A percentile compares a stretch with the other conserved stretches of the same genome.
phyloP scores from a whole-genome alignment of 2,329 filamentous ascomycete genomes.

The Sporothrix euskadiensis region DNA sequence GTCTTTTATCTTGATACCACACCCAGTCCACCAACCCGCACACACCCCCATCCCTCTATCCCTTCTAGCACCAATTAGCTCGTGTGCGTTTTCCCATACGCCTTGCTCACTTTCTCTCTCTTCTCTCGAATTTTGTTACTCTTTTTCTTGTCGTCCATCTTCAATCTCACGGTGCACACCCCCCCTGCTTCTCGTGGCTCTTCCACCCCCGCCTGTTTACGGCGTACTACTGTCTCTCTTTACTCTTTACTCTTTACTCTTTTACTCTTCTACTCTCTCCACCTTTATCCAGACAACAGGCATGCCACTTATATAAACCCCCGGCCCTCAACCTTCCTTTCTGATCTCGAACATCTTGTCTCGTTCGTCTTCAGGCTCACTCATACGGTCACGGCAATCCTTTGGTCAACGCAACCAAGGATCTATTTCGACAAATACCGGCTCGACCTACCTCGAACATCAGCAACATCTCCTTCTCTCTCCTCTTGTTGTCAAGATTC shows the following conservation, averaged over 20 bases:
- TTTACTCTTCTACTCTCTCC: not conserved
- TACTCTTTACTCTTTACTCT: too few species aligned
- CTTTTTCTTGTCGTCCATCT: not conserved
- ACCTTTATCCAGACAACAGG: not conserved
- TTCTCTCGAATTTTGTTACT: constrained; percentile 1
- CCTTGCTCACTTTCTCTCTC: constrained; percentile 16
- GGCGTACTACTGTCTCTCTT: not conserved
- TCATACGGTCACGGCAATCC: constrained; percentile 22
- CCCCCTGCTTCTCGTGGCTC: constrained; percentile 16
- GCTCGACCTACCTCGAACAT: constrained; percentile 5
- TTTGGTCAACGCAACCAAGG: constrained; percentile 13
- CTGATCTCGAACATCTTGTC: constrained; percentile 23
- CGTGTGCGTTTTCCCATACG: constrained; percentile 18
- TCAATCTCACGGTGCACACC: constrained; percentile 8
- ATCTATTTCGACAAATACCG: not conserved
- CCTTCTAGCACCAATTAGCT: constrained; percentile 1
- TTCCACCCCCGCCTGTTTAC: not conserved
- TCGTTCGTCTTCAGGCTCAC: constrained; percentile 25
- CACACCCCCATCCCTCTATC: not conserved
- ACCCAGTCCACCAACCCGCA: constrained; percentile 20
- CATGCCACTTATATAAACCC: constrained; percentile 29
- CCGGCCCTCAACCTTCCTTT: constrained; percentile 12
- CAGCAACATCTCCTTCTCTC: not conserved
- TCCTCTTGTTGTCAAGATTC: not conserved
- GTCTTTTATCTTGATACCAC: constrained; percentile 27